These are phyloP conservation scores for Aspergillus niger DNA, from an alignment of 2,329 filamentous ascomycete species.

Conservation along the genomic window DNA sequence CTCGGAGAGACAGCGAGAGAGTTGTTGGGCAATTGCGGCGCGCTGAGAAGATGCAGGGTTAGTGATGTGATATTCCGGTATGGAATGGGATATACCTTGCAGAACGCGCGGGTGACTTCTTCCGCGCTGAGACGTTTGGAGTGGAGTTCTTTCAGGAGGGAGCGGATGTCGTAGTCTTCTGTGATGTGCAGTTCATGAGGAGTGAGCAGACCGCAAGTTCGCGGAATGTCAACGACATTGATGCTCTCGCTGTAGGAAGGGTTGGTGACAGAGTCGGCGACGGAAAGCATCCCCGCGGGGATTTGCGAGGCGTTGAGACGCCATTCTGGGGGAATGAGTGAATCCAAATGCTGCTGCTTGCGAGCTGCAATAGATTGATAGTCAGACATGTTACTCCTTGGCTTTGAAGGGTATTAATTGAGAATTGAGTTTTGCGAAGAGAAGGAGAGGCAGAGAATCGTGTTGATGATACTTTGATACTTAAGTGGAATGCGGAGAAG, in stretches of 20 bases:
- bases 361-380: constrained; percentile 15
- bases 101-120: constrained; percentile 57
- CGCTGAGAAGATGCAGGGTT: constrained; percentile 24
- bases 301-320: constrained; percentile 36
- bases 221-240: constrained; percentile 53
- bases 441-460: not conserved
- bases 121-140: constrained; percentile 39
- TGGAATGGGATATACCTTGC: constrained; percentile 42
- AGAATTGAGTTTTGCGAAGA: not conserved
- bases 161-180: constrained; percentile 52
- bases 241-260: constrained; percentile 34
- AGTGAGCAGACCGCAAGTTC: constrained; percentile 55
- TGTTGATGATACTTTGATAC: no score
- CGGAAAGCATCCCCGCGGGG: constrained; percentile 38
- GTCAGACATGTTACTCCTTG: not conserved
- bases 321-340: constrained; percentile 46
- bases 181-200: constrained; percentile 58
- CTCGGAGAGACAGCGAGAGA: constrained; percentile 54
- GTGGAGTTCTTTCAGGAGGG: constrained; percentile 39
- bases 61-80: not conserved
- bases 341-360: constrained; percentile 42
- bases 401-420: not conserved
- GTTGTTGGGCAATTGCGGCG: constrained; percentile 42
- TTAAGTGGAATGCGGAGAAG: no score
- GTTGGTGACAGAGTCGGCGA: constrained; percentile 39